These are phyloP conservation scores for Pelagophyceae sp. DNA, from an alignment of 352 stramenopile species.

Conservation along the genomic window DNA sequence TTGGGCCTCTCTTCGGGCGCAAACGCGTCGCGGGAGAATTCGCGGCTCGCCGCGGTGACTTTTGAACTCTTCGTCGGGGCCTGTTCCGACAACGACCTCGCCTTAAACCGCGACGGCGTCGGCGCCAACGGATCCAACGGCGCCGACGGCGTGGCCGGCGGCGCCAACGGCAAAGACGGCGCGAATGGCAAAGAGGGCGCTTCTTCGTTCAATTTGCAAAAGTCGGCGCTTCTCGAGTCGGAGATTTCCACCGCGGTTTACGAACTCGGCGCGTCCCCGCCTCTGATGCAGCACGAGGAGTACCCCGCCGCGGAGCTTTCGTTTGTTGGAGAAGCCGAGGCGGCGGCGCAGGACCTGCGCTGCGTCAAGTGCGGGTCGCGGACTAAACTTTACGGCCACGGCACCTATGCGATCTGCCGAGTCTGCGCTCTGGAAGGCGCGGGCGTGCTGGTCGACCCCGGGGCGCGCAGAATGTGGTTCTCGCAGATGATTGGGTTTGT, in stretches of 20 bases:
- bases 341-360: not conserved
- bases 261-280: not conserved
- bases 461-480: conserved; percentile 16
- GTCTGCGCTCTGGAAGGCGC: not conserved
- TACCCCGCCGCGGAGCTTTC: not conserved
- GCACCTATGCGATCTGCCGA: conserved; percentile 12
- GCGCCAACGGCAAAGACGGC: not conserved
- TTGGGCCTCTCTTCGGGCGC: too few relatives aligned
- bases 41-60: not conserved
- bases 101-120: not conserved
- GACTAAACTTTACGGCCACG: conserved; percentile 4
- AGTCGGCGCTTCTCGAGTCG: not conserved
- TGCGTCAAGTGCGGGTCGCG: not conserved
- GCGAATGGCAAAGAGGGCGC: too few relatives aligned
- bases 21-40: not conserved
- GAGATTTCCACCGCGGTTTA: conserved; percentile 3
- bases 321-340: not conserved
- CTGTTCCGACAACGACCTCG: not conserved
- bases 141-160: not conserved
- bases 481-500: conserved; percentile 18
- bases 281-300: not conserved
- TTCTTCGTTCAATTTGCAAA: too few relatives aligned
- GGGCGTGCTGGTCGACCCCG: conserved; percentile 9
- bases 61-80: not conserved
- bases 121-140: too few relatives aligned